Percentiles rank a stretch among this genome's conserved stretches.
phyloP scores from a whole-genome alignment of 2,329 filamentous ascomycete species.

The Pseudocercospora crystallina region DNA sequence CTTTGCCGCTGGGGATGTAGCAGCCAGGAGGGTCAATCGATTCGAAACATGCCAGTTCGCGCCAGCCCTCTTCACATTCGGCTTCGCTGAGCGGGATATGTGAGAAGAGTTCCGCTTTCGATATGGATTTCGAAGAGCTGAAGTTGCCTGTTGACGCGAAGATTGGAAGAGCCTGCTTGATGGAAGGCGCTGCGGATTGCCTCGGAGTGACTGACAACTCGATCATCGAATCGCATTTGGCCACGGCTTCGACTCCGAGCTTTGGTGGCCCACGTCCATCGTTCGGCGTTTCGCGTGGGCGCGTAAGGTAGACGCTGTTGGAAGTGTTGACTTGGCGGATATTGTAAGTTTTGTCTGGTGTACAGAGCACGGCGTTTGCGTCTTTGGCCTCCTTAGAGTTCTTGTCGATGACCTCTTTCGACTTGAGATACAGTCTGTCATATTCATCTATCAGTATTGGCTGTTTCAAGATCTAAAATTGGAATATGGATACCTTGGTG shows the following conservation, averaged over 20 bases:
- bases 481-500: conserved; percentile 36
- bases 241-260: conserved; percentile 42
- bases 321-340: conserved; percentile 66
- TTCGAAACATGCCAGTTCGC: conserved; percentile 55
- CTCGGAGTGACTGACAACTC: conserved; percentile 39
- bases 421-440: conserved; percentile 43
- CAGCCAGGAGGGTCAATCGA: conserved; percentile 31
- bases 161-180: conserved; percentile 40
- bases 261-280: conserved; percentile 14
- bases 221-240: conserved; percentile 46
- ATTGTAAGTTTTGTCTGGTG: conserved; percentile 56
- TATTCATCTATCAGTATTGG: not conserved
- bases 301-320: conserved; percentile 60
- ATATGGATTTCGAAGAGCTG: conserved; percentile 21
- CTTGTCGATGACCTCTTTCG: conserved; percentile 29
- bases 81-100: conserved; percentile 54
- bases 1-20: conserved; percentile 50
- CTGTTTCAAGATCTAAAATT: not conserved
- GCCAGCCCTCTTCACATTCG: conserved; percentile 54
- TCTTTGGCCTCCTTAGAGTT: conserved; percentile 18
- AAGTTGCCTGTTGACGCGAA: conserved; percentile 36
- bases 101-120: conserved; percentile 44
- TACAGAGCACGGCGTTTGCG: conserved; percentile 59
- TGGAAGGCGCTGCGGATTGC: conserved; percentile 36
- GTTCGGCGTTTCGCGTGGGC: conserved; percentile 33